Evolutionary conservation across 2,329 filamentous ascomycete genomes (phyloP), one percentile per base, ranked within the genome.

Genomic region (Botrytis hyacinthi): DNA sequence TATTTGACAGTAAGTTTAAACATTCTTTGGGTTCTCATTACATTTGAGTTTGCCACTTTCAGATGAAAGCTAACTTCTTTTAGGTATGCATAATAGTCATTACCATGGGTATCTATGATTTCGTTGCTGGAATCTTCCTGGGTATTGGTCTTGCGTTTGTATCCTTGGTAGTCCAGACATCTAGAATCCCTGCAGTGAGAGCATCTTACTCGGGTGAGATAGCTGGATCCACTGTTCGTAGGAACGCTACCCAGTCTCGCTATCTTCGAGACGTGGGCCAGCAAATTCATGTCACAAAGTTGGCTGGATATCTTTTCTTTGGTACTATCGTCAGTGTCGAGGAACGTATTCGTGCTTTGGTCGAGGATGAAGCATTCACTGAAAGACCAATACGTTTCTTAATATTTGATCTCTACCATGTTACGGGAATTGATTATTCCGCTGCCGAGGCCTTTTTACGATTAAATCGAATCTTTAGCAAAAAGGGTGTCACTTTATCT

Each of bases 321-420:
- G 96, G 96, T 26, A 98, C 95, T 4, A 97, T 99, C 76, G 95
- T 98, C 71, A 94, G 93, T 66, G 95, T 99, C 0, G 96, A 99
- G 82, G 92, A 93, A 76, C 92, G 92, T 76, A 95, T 98, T 75
- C 89, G 95, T 35, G 89, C 87, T 6, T 84, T 98, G 46, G 91
- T 98, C 65, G 91, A 95, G 42, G 94, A 97, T 44, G 91, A 95
- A 75, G 88, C 90, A 3, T 98, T 98, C 80, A 85, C 86, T 40
- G 85, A 89, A 76, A 88, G 91, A 70, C 94, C 95, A 0, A 96
- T 98, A 80, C 92, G 93, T 77, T 99, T 94, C 81, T 86, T 99
- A 60, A 89, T 99, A 29, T 86, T 99, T 57, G 96, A 99, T 80
- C 88, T 99, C 78, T 91, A 90, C 76, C 92, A 96, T 76, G 96